These are phyloP conservation scores for Phytophthora capsici DNA, from an alignment of 352 stramenopile genomes.

Conservation along the genomic window DNA sequence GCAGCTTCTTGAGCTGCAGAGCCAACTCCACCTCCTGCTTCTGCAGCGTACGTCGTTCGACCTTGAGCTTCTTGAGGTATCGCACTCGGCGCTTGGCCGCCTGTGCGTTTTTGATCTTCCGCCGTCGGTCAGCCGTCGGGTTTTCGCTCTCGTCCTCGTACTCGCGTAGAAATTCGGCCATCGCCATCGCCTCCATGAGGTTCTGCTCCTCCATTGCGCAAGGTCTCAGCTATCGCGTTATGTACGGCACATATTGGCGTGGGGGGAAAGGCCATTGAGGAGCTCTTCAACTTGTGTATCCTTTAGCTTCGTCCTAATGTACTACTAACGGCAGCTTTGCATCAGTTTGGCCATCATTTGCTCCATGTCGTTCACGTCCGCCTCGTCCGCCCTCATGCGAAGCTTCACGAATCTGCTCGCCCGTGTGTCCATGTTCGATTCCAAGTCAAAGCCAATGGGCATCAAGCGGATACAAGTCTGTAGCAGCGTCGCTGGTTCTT, in stretches of 20 bases:
- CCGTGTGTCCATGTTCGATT: not conserved
- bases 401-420: constrained; percentile 1
- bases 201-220: constrained; percentile 2
- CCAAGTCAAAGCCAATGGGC: constrained; percentile 3
- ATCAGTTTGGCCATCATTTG: constrained; percentile 2
- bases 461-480: not conserved
- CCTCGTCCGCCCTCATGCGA: not conserved
- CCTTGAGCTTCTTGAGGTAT: constrained; percentile 30
- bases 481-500: constrained; percentile 1
- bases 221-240: constrained; percentile 13
- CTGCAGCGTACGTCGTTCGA: constrained; percentile 21
- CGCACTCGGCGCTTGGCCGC: constrained; percentile 22
- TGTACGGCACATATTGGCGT: constrained; percentile 13
- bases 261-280: constrained; percentile 5
- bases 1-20: constrained; percentile 15
- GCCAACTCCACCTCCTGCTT: constrained; percentile 28
- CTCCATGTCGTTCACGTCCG: constrained; percentile 1
- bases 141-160: constrained; percentile 11
- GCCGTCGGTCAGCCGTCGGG: constrained; percentile 4
- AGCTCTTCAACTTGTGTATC: not conserved
- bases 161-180: constrained; percentile 27
- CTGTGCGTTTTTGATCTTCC: constrained; percentile 23
- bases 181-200: constrained; percentile 16
- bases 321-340: not conserved
- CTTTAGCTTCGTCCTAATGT: no score